Percentiles rank a stretch among this genome's conserved stretches.
Evolutionary conservation across 441 rosid genomes (phyloP).

Genomic region (Pelargonium australe): DNA sequence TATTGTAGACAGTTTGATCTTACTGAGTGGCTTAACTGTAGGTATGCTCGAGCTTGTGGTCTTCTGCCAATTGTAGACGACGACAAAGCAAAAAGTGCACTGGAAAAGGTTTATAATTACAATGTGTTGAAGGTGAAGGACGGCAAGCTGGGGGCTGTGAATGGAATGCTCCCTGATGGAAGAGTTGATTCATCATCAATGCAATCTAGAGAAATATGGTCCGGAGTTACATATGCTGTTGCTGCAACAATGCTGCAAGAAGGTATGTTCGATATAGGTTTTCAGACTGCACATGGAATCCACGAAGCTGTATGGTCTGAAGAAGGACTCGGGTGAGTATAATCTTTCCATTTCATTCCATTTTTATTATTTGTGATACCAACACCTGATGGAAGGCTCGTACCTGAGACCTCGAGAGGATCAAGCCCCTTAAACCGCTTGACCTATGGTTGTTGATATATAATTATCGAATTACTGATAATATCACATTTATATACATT

Average conservation of each 20-base stretch:
- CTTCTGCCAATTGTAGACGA: slow-evolving; percentile 66
- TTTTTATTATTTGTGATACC: background rate
- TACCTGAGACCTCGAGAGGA: no score
- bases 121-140: slow-evolving; percentile 72
- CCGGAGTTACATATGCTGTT: slow-evolving; percentile 81
- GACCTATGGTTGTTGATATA: no score
- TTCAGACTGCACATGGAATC: slow-evolving; percentile 69
- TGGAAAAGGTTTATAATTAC: slow-evolving; percentile 61
- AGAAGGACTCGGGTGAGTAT: slow-evolving; percentile 66
- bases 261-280: slow-evolving; percentile 56
- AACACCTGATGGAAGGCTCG: no score
- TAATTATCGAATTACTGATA: no score
- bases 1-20: no score
- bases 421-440: no score
- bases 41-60: slow-evolving; percentile 84
- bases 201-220: slow-evolving; percentile 92
- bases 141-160: slow-evolving; percentile 78
- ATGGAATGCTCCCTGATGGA: slow-evolving; percentile 89
- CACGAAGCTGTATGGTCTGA: slow-evolving; percentile 80
- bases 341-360: slow-evolving; percentile 9
- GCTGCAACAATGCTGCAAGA: slow-evolving; percentile 92
- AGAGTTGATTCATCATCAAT: slow-evolving; percentile 62
- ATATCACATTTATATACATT: no score
- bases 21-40: slow-evolving; percentile 15
- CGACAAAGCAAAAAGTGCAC: slow-evolving; percentile 49